Percentiles rank a stretch among this genome's conserved stretches.
These are phyloP conservation scores for Rosa hybrid DNA, from an alignment of 331 rosid species.

Conservation along the genomic window DNA sequence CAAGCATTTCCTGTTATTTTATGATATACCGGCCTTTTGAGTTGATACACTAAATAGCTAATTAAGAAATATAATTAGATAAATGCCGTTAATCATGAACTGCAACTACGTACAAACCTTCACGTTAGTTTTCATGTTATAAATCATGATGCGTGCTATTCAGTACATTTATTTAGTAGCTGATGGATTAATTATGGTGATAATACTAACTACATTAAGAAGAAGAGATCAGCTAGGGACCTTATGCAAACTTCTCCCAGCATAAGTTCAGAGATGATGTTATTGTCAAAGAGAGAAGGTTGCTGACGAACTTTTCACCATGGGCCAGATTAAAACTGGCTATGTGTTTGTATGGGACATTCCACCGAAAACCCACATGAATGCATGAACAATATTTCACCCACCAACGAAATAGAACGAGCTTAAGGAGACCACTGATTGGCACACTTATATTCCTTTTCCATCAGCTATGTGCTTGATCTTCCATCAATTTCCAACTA, in stretches of 20 bases:
- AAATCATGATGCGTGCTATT: neutral
- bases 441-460: neutral
- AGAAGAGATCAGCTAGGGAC: neutral
- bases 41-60: too few relatives aligned
- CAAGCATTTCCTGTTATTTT: neutral
- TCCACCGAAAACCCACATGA: conserved; percentile 4
- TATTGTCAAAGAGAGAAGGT: neutral
- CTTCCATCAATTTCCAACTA: neutral
- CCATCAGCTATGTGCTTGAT: neutral
- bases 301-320: neutral
- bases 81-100: neutral
- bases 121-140: neutral
- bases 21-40: too few relatives aligned
- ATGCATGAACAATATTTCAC: neutral
- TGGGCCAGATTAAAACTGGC: neutral
- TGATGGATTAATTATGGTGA: neutral
- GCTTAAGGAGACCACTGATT: neutral
- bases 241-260: neutral
- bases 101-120: neutral
- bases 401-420: neutral
- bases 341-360: neutral
- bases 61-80: too few relatives aligned
- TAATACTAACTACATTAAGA: neutral
- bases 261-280: neutral
- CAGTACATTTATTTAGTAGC: neutral